These are phyloP conservation scores for Pholiota molesta DNA, from an alignment of 768 basidiomycete genomes.

Conservation along the genomic window DNA sequence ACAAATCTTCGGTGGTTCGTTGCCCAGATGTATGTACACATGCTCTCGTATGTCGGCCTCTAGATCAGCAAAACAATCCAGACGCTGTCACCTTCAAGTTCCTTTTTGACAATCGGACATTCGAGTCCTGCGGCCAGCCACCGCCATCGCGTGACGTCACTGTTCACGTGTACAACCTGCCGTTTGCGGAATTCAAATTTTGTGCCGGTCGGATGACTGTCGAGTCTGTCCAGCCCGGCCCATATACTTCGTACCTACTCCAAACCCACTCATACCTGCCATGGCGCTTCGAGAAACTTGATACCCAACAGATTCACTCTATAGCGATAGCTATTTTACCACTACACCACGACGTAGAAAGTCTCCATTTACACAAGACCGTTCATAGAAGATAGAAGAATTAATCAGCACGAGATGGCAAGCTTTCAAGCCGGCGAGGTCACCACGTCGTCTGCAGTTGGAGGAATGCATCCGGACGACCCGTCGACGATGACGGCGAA, in stretches of 20 bases:
- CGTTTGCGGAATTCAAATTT: slow-evolving; percentile 13
- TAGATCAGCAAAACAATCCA: no score
- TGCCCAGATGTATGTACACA: no score
- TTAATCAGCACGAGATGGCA: slow-evolving; percentile 10
- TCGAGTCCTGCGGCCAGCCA: no score
- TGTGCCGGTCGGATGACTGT: slow-evolving; percentile 3
- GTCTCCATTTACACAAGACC: background rate
- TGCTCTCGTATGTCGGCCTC: no score
- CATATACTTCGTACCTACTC: background rate
- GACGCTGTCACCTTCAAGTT: no score
- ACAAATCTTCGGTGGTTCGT: no score
- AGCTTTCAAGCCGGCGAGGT: slow-evolving; percentile 19
- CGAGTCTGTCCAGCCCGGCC: slow-evolving; percentile 1
- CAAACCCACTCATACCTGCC: background rate
- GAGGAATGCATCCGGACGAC: slow-evolving; percentile 11
- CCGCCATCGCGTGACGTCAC: background rate
- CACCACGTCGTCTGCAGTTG: slow-evolving; percentile 10
- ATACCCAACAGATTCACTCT: background rate
- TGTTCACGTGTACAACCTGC: background rate
- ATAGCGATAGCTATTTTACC: background rate
- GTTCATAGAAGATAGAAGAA: background rate
- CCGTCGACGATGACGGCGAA: slow-evolving; percentile 18
- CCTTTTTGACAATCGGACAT: background rate
- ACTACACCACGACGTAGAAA: background rate
- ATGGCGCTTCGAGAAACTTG: background rate